phyloP scores from a whole-genome alignment of 2,329 filamentous ascomycete species.

The Tolypocladium sp. region DNA sequence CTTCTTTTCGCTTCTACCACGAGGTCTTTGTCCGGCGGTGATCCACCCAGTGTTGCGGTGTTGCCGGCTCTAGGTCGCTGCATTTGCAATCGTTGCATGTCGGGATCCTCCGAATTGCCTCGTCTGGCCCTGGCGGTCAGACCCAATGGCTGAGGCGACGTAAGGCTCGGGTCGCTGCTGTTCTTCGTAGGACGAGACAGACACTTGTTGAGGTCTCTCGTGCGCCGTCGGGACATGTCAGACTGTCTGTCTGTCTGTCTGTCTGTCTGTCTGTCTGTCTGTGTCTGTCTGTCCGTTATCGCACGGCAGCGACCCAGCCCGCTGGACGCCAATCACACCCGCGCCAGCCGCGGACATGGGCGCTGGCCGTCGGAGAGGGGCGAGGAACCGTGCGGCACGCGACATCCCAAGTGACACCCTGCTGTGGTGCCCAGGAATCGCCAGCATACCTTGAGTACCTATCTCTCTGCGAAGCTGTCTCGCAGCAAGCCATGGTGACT shows the following conservation, averaged over 20 bases:
- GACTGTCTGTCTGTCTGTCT: too few species aligned
- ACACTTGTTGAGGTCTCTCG: background rate
- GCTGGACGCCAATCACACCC: background rate
- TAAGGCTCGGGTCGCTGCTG: background rate
- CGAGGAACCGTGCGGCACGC: background rate
- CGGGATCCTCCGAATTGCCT: background rate
- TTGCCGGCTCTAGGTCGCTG: background rate
- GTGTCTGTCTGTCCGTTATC: background rate
- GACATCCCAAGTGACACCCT: background rate
- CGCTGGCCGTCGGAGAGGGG: background rate
- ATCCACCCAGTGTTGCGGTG: background rate
- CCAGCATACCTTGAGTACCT: background rate
- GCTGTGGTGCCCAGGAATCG: background rate
- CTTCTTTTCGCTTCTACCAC: background rate
- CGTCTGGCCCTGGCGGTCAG: constrained; percentile 1
- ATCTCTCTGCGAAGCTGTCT: background rate
- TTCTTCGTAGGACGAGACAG: background rate
- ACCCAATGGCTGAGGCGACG: background rate
- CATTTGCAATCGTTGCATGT: background rate
- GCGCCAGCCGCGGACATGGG: background rate
- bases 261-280: background rate
- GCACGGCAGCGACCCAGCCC: background rate
- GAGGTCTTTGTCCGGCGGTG: background rate
- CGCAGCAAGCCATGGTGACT: background rate
- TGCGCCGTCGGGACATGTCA: background rate